Evolutionary conservation across 768 basidiomycete genomes (phyloP), one percentile per base, ranked within the genome.

Genomic region (Neoboletus magnificus): DNA sequence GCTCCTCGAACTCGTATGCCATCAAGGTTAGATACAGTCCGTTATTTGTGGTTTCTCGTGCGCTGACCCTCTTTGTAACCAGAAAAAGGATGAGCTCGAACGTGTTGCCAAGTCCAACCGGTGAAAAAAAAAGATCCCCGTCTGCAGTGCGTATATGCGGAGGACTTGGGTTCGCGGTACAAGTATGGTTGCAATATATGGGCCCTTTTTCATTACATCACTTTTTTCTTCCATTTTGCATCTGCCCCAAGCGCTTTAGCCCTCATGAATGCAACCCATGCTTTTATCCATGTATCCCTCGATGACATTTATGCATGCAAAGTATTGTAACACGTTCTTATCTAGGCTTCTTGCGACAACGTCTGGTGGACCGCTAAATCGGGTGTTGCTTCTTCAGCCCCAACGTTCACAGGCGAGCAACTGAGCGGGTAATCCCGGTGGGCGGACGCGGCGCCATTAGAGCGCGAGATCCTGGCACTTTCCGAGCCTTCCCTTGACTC

Each of bases 81-180:
- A 91, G 93, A 95, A 95, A 91, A 97, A 95, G 82, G 95, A 98
- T 76, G 96, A 99, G 77, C 86, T 99, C 62, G 96, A 99, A 82
- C 95, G 96, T 82, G 97, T 99, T 55, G 97, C 97, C 81, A 98
- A 98, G 82, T 97, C 94, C 77, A 99, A 99, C 82, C 92, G 96
- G 85, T 99, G 85, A 92, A 87, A 64, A 61, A 91, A 86, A 64
- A 59, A 10, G 12, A 22, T 16, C 37, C 36, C 5, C 35, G 32
- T 50, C 27, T 53, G 41, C 33, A 22, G 16, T 46, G 48, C 18
- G 30, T 18, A 29, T 51, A 25, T 45, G 48, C 39, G 50, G 52
- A 48, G 58, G 51, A 49, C 27, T 36, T 47, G 54, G 58, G 54
- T 49, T 54, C 42, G 50, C 42, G 60, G 43, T 58, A 50, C 62